Conservation (phyloP, 2,329 filamentous ascomycete genomes). For the Fusarium domesticum region DNA sequence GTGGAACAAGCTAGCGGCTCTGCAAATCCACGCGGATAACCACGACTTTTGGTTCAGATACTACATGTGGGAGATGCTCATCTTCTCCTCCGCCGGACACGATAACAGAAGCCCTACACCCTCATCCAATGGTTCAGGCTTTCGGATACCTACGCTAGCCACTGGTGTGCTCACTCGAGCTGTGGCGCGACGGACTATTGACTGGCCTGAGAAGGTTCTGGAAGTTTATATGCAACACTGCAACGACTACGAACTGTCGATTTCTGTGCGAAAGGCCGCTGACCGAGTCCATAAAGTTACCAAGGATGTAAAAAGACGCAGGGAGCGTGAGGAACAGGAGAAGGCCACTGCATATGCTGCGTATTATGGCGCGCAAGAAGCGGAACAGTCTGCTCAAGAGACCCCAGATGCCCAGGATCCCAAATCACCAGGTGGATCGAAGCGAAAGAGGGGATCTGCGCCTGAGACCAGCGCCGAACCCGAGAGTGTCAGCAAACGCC, state of each 20-base stretch:
- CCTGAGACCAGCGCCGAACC: constrained; percentile 40
- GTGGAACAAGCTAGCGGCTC: constrained; percentile 67
- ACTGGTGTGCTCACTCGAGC: constrained; percentile 75
- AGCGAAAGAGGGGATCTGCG: constrained; percentile 72
- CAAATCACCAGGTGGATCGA: constrained; percentile 46
- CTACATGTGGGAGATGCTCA: constrained; percentile 85
- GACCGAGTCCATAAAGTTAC: constrained; percentile 69
- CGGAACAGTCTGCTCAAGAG: constrained; percentile 6
- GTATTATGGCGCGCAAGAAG: constrained; percentile 35
- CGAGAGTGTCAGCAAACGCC: constrained; percentile 64
- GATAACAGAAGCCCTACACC: constrained; percentile 55
- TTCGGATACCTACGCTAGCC: constrained; percentile 67
- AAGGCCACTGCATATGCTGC: constrained; percentile 53
- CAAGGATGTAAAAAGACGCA: constrained; percentile 60
- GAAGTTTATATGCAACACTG: constrained; percentile 76
- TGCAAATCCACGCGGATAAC: constrained; percentile 67
- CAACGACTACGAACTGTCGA: constrained; percentile 82
- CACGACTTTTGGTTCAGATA: constrained; percentile 94
- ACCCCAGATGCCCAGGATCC: constrained; percentile 5
- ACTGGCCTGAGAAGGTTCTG: constrained; percentile 74
- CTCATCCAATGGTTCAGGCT: constrained; percentile 42
- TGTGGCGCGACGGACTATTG: constrained; percentile 58
- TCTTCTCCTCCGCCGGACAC: constrained; percentile 42
- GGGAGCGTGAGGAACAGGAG: constrained; percentile 62
- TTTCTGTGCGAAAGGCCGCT: constrained; percentile 69